Conservation (phyloP, 2,329 filamentous ascomycete species). For the Diatrype stigma region DNA sequence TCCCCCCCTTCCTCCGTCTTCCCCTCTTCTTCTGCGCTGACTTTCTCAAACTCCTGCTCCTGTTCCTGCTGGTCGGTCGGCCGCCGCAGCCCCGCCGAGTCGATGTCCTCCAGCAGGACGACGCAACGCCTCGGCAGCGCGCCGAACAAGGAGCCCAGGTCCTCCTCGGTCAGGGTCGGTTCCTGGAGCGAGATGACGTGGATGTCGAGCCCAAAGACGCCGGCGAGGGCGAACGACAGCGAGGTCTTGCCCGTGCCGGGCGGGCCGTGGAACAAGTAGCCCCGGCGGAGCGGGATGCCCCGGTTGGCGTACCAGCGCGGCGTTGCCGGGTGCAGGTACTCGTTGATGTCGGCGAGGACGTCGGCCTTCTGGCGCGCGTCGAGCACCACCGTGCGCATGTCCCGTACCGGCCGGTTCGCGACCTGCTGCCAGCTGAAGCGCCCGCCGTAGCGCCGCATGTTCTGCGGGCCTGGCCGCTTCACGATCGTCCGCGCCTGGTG, state of each 20-base stretch:
- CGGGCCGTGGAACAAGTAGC: conserved; percentile 74
- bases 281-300: conserved; percentile 71
- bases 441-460: conserved; percentile 40
- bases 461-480: conserved; percentile 47
- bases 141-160: conserved; percentile 55
- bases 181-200: conserved; percentile 61
- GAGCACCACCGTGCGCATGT: conserved; percentile 72
- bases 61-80: conserved; percentile 26
- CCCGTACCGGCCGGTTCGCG: conserved; percentile 60
- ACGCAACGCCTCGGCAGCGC: conserved; percentile 59
- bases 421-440: conserved; percentile 51
- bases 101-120: conserved; percentile 66
- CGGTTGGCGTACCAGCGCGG: conserved; percentile 70
- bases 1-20: conserved; percentile 7
- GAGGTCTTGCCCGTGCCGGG: conserved; percentile 72
- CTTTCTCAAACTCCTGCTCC: too few relatives aligned
- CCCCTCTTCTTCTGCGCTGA: conserved; percentile 8
- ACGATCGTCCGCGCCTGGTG: conserved; percentile 55
- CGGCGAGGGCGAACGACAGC: conserved; percentile 61
- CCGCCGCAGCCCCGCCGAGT: conserved; percentile 57
- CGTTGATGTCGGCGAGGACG: conserved; percentile 69
- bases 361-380: conserved; percentile 62
- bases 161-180: conserved; percentile 57
- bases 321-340: conserved; percentile 69
- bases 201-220: conserved; percentile 62